Conservation (phyloP, 2,329 filamentous ascomycete genomes). For the Aspergillus ruber region DNA sequence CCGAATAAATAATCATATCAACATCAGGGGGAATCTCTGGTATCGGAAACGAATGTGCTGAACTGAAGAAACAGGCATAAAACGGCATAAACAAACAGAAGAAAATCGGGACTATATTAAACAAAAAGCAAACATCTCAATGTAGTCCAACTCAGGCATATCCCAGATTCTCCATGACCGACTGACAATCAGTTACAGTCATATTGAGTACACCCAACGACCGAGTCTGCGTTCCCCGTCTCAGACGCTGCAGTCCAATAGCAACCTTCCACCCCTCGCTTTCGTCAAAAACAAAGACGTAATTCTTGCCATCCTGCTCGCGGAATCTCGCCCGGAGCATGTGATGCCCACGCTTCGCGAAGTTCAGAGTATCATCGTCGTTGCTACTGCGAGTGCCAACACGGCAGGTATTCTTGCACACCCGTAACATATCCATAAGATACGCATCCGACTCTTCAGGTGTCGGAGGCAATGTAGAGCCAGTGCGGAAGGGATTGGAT, state of each 20-base stretch:
- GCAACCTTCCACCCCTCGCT: slow-evolving; percentile 59
- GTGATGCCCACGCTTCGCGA: slow-evolving; percentile 44
- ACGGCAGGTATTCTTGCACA: slow-evolving; percentile 60
- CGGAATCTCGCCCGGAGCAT: slow-evolving; percentile 53
- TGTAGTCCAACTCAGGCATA: slow-evolving; percentile 1
- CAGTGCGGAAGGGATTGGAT: slow-evolving; percentile 34
- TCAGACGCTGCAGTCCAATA: slow-evolving; percentile 50
- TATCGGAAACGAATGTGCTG: slow-evolving; percentile 2
- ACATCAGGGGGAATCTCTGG: slow-evolving; percentile 5
- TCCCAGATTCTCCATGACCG: slow-evolving; percentile 15
- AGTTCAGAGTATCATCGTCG: slow-evolving; percentile 10
- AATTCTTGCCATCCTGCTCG: slow-evolving; percentile 55
- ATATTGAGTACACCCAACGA: slow-evolving; percentile 44
- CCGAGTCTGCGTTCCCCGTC: slow-evolving; percentile 51
- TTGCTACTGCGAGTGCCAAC: slow-evolving; percentile 29
- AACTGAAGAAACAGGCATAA: not conserved
- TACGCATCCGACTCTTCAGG: slow-evolving; percentile 63
- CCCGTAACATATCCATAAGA: slow-evolving; percentile 55
- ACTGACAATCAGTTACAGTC: slow-evolving; percentile 12
- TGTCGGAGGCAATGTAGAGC: slow-evolving; percentile 47
- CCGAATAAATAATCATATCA: not conserved
- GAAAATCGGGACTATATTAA: not conserved
- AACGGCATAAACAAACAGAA: not conserved
- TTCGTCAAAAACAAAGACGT: slow-evolving; percentile 55
- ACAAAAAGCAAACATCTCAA: not conserved